Evolutionary conservation across 495 filamentous ascomycete genomes (phyloP), one percentile per base, ranked within the genome.

Genomic region (Niebla homalea): DNA sequence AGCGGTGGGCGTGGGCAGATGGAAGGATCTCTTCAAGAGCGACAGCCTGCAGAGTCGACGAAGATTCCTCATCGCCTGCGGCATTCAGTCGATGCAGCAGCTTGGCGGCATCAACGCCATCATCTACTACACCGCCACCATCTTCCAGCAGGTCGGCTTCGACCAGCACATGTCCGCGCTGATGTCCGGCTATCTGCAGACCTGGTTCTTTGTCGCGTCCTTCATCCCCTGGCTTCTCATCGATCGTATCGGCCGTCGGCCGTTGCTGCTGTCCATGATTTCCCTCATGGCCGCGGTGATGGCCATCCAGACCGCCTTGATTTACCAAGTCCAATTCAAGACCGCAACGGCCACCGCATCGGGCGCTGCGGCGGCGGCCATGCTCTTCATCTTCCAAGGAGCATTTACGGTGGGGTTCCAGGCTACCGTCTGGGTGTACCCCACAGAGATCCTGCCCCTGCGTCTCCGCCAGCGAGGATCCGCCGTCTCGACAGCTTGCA

Each of bases 81-180:
- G 41, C 12, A 58, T 64, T 10, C 62, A 65, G 37, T 40, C 57
- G 0, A 64, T 69, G 47, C 67, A 69, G 43, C 65, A 69, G 41
- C 53, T 69, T 23, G 60, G 61, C 7, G 62, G 62, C 1, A 60
- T 63, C 22, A 65, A 65, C 32, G 52, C 58, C 7, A 57, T 64
- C 19, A 62, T 57, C 1, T 64, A 61, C 49, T 63, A 63, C 35
- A 57, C 59, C 14, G 46, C 25, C 22, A 55, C 55, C 16, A 19
- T 62, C 3, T 61, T 59, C 44, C 42, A 53, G 36, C 56, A 54
- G 22, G 46, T 61, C 18, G 59, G 59, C 4, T 62, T 59, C 43
- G 46, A 23, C 36, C 47, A 20, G 18, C 58, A 54, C 20, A 51
- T 53, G 47, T 56, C 60, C 5, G 51, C 52, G 5, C 43, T 63